These are phyloP conservation scores for Lippia alba DNA, from an alignment of 305 asterid genomes.

Conservation along the genomic window DNA sequence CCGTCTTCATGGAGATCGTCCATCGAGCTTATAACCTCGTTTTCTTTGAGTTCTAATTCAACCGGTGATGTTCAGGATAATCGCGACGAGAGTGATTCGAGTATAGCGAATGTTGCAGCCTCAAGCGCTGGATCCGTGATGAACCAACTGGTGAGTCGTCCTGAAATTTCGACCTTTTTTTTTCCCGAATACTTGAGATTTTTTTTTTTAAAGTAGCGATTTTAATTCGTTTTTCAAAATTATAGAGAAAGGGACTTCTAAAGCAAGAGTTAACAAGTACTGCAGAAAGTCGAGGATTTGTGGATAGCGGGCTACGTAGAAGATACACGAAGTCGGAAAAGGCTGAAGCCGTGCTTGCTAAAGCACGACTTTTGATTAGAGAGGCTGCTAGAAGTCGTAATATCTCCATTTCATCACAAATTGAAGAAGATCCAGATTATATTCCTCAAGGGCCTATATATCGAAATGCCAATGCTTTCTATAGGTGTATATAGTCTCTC, in stretches of 20 bases:
- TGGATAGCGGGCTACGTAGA: constrained; percentile 32
- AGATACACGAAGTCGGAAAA: constrained; percentile 51
- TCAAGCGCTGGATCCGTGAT: constrained; percentile 31
- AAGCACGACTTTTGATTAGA: constrained; percentile 60
- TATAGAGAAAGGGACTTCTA: constrained; percentile 35
- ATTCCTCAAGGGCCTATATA: constrained; percentile 72
- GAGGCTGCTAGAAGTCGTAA: constrained; percentile 54
- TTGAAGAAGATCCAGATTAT: constrained; percentile 46
- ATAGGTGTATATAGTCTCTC: constrained; percentile 44
- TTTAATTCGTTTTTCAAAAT: background rate
- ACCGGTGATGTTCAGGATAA: constrained; percentile 8
- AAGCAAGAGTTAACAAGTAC: constrained; percentile 33
- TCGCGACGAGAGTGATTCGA: background rate
- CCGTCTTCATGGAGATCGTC: constrained; percentile 45
- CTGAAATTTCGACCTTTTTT: background rate
- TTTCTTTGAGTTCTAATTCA: constrained; percentile 25
- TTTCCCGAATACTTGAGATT: background rate
- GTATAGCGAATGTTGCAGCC: constrained; percentile 26
- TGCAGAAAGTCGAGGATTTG: constrained; percentile 40
- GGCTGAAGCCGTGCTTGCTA: constrained; percentile 55
- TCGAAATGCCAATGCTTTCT: constrained; percentile 66
- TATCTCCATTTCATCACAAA: constrained; percentile 41
- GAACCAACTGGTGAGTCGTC: constrained; percentile 38
- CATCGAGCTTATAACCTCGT: constrained; percentile 41
- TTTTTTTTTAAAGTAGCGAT: background rate